Conservation (phyloP, 2,329 filamentous ascomycete species). For the Geosmithia putterillii region DNA sequence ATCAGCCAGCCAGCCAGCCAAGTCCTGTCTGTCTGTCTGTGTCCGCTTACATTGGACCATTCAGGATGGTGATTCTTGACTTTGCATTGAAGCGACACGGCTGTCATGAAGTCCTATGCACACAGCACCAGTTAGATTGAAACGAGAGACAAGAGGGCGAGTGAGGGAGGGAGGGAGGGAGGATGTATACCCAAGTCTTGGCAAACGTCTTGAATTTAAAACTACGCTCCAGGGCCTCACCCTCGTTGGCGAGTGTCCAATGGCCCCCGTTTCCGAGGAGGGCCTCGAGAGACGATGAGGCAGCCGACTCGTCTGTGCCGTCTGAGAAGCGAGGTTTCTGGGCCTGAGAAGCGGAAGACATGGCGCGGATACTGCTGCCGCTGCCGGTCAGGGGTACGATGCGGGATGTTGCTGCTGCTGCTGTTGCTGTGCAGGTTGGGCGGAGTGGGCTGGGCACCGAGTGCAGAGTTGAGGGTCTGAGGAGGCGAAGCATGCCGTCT, state of each 20-base stretch:
- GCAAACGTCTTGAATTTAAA: constrained; percentile 55
- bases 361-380: neutral
- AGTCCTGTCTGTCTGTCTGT: neutral
- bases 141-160: neutral
- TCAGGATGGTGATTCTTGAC: constrained; percentile 60
- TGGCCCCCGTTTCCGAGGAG: constrained; percentile 28
- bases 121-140: neutral
- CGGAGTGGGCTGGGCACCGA: neutral
- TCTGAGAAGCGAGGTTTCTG: constrained; percentile 25
- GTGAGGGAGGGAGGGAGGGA: neutral
- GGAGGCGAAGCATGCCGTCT: neutral
- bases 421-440: too few species aligned
- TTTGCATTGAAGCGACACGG: constrained; percentile 55
- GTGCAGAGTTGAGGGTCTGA: neutral
- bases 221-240: constrained; percentile 43
- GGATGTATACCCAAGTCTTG: constrained; percentile 45
- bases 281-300: constrained; percentile 20
- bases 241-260: constrained; percentile 39
- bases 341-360: neutral
- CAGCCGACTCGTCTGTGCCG: constrained; percentile 27
- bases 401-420: too few species aligned
- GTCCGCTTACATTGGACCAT: constrained; percentile 55
- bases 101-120: constrained; percentile 65
- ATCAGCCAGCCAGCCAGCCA: too few species aligned
- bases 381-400: neutral